A percentile compares a stretch with the other conserved stretches of the same genome.
Evolutionary conservation across 345 rosid species (phyloP).

Genomic region (Ceriops decandra): DNA sequence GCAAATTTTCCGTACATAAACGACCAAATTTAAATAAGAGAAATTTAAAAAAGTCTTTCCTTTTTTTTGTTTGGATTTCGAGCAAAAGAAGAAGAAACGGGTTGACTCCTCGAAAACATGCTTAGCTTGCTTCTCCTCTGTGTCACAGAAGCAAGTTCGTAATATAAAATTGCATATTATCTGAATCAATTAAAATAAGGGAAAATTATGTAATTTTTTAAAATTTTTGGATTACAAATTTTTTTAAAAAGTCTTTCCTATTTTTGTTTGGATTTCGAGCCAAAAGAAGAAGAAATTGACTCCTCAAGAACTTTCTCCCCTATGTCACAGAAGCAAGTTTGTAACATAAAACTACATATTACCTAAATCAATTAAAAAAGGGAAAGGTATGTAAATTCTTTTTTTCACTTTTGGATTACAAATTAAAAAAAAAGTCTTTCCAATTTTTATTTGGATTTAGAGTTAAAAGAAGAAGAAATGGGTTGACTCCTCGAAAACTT

Average conservation of each 20-base stretch:
- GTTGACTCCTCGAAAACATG: slow-evolving; percentile 15
- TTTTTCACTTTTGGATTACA: too few species aligned
- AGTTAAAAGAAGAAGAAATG: neutral
- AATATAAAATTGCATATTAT: neutral
- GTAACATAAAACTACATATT: neutral
- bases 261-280: neutral
- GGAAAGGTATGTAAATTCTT: too few species aligned
- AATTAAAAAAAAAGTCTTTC: too few species aligned
- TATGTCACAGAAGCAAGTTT: slow-evolving; percentile 13
- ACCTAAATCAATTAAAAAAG: neutral
- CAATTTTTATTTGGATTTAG: neutral
- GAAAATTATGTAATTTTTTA: too few species aligned
- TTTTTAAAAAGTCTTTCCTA: too few species aligned
- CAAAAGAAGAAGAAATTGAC: neutral
- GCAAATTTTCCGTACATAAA: too few species aligned
- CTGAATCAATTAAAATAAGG: too few species aligned
- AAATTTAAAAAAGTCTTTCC: too few species aligned
- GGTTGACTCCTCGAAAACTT: slow-evolving; percentile 15
- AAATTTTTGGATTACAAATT: too few species aligned
- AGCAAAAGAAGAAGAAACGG: neutral
- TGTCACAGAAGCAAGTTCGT: slow-evolving; percentile 14
- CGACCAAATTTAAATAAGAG: too few species aligned
- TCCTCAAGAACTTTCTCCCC: neutral
- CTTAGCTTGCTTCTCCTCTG: slow-evolving; percentile 14
- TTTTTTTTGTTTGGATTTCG: neutral